Percentiles rank a stretch among this genome's conserved stretches.
These are phyloP conservation scores for Lepiota venenata DNA, from an alignment of 768 basidiomycete genomes.

Conservation along the genomic window DNA sequence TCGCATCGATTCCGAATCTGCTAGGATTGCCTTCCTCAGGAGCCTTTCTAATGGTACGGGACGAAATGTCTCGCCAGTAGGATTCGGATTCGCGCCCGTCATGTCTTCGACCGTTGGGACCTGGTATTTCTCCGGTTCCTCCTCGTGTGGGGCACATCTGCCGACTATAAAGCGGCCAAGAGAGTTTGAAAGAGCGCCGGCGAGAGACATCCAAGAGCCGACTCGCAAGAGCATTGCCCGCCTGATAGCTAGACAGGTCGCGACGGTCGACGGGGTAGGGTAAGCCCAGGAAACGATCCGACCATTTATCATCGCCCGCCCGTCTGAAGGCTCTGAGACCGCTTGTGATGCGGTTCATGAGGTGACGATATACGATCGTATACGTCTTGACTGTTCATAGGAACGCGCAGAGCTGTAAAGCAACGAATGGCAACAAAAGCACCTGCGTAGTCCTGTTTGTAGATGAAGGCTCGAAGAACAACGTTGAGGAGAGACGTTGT, in stretches of 20 bases:
- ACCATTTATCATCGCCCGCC: conserved; percentile 19
- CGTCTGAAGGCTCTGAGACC: conserved; percentile 17
- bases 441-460: conserved; percentile 42
- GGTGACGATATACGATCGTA: conserved; percentile 32
- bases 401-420: conserved; percentile 24
- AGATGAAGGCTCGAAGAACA: conserved; percentile 43
- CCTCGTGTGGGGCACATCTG: neutral
- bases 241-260: neutral
- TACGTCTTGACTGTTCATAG: conserved; percentile 35
- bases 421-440: conserved; percentile 37
- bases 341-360: conserved; percentile 26
- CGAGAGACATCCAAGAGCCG: neutral
- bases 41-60: conserved; percentile 18
- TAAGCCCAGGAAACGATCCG: conserved; percentile 24
- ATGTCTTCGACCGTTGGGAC: conserved; percentile 19
- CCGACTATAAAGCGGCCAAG: neutral
- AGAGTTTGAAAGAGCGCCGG: neutral
- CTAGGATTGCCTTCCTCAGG: conserved; percentile 16
- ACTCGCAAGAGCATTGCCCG: neutral
- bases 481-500: conserved; percentile 35
- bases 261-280: conserved; percentile 4
- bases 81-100: conserved; percentile 13
- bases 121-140: neutral
- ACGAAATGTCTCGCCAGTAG: conserved; percentile 13
- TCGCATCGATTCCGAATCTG: neutral